Evolutionary conservation across 2,329 filamentous ascomycete genomes (phyloP), one percentile per base, ranked within the genome.

Genomic region (Dactylonectria macrodidyma): DNA sequence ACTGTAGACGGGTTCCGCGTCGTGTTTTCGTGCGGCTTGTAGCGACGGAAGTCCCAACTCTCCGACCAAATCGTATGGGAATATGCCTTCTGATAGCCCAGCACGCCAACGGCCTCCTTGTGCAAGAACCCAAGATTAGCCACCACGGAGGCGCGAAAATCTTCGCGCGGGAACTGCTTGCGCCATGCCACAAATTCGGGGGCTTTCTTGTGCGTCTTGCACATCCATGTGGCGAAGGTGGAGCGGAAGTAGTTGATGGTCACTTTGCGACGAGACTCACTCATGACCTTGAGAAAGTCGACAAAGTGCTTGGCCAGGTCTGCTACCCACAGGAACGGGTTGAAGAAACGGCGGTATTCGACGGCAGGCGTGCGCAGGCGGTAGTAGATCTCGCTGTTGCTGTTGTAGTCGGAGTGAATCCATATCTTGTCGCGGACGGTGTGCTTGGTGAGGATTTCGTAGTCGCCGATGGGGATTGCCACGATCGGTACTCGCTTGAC

Each of bases 281-380:
- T 71, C 65, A 83, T 79, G 10, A 76, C 57, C 3, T 80, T 77
- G 55, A 92, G 82, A 71, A 87, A 96, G 68, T 95, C 91, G 1
- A 95, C 84, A 26, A 92, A 86, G 73, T 94, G 90, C 75, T 95
- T 95, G 0, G 88, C 85, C 0, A 96, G 81, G 59, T 92, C 86
- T 0, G 89, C 91, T 1, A 95, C 79, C 93, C 93, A 96, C 0
- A 90, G 66, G 68, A 94, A 95, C 0, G 88, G 85, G 0, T 80
- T 56, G 66, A 91, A 87, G 72, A 91, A 95, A 2, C 89, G 81
- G 11, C 67, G 69, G 73, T 96, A 97, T 44, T 90, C 89, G 0
- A 69, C 33, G 0, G 89, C 83, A 0, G 93, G 91, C 0, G 60
- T 77, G 2, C 77, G 77, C 0, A 97, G 78, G 10, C 84, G 84